Evolutionary conservation across 116 monocot species (phyloP), one percentile per base, ranked within the genome.

Genomic region (Cymodocea nodosa): DNA sequence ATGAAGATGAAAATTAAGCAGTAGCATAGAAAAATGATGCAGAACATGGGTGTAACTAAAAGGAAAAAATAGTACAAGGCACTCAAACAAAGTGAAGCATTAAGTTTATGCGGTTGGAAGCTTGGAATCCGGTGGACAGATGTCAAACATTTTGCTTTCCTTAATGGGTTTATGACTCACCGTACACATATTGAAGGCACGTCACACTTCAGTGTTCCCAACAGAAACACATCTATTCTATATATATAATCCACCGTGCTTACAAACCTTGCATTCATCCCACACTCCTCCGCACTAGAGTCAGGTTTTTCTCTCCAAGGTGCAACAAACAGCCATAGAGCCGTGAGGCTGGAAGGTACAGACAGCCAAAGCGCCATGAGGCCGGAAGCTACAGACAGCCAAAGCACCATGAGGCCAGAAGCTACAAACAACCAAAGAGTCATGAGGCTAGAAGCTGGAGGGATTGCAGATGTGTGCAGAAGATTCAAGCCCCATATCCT

Each of bases 401-500:
- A n/a, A n/a, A n/a, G n/a, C n/a, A n/a, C 35, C 8, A 53, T 52
- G 35, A 15, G 9, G 2, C 23, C 15, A 16, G 51, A 67, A 35
- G 17, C 24, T 15, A n/a, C n/a, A n/a, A n/a, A n/a, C n/a, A n/a
- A n/a, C n/a, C n/a, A n/a, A n/a, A 30, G 30, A 30, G 53, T 17
- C 8, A 53, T 52, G 35, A 15, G 9, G 2, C 23, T 6, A 16
- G 51, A 67, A 35, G 17, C 24, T 15, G 35, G 36, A 56, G 52
- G 44, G 65, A 51, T 50, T 19, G 24, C 50, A 25, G 19, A 30
- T 35, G 39, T 62, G 20, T 83, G 34, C 65, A 75, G 25, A 67
- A 81, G 74, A 67, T 84, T 79, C 69, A 84, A 82, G 68, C 75
- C 91, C 15, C 87, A 91, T 52, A 13, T 82, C 15, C 86, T 91